phyloP scores from a whole-genome alignment of 2,329 filamentous ascomycete genomes.

The Cercospora sp. region DNA sequence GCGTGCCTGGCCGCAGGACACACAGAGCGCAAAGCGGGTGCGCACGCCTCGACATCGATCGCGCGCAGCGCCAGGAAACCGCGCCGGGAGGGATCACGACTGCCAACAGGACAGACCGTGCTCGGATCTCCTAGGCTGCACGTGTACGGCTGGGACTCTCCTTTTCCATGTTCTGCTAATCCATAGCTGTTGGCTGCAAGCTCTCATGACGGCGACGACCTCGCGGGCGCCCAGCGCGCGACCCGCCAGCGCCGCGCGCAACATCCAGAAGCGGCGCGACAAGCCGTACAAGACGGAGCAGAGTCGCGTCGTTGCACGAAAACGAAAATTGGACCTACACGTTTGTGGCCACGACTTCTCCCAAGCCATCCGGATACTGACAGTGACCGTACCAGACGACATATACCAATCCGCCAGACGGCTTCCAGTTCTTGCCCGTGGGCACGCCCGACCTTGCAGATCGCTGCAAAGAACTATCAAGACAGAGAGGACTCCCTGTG shows the following conservation, averaged over 20 bases:
- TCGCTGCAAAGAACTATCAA: conserved; percentile 61
- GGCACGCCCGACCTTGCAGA: conserved; percentile 62
- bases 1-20: conserved; percentile 10
- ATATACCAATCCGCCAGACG: conserved; percentile 56
- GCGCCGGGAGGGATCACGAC: background rate
- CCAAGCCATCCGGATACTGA: conserved; percentile 31
- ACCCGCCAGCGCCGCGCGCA: conserved; percentile 31
- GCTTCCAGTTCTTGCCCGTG: conserved; percentile 63
- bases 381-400: conserved; percentile 48
- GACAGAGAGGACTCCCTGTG: conserved; percentile 55
- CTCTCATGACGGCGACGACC: conserved; percentile 22
- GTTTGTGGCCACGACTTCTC: conserved; percentile 39
- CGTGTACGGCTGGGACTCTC: conserved; percentile 12
- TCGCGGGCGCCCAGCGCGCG: conserved; percentile 25
- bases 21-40: conserved; percentile 1
- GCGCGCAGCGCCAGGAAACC: conserved; percentile 4
- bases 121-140: conserved; percentile 9
- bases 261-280: conserved; percentile 40
- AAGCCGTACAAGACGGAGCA: conserved; percentile 60
- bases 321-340: conserved; percentile 58
- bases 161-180: conserved; percentile 25
- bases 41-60: background rate
- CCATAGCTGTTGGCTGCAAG: conserved; percentile 14
- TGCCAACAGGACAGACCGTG: conserved; percentile 1
- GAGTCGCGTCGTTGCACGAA: conserved; percentile 59